These are phyloP conservation scores for Arthrobotrys entomopaga DNA, from an alignment of 2,329 filamentous ascomycete genomes.

Conservation along the genomic window DNA sequence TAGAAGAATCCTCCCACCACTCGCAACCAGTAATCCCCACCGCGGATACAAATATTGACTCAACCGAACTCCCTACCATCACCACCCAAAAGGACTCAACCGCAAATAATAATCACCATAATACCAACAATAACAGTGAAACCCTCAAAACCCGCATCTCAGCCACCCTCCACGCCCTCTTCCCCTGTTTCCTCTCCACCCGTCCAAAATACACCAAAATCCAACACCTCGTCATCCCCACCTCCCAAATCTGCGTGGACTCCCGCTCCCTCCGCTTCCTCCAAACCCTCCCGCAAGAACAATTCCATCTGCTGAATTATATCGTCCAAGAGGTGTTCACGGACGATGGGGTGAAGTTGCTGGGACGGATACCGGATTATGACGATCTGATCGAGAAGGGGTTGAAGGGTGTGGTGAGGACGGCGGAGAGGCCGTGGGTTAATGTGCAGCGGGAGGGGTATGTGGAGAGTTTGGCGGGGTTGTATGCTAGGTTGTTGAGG, in stretches of 20 bases:
- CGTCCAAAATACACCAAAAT: constrained; percentile 45
- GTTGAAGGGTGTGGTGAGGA: constrained; percentile 23
- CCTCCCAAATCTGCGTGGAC: constrained; percentile 36
- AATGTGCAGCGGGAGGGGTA: constrained; percentile 21
- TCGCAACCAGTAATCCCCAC: too few species aligned
- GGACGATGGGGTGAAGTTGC: constrained; percentile 38
- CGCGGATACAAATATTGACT: too few species aligned
- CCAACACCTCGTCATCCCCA: constrained; percentile 41
- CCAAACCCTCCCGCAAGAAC: constrained; percentile 22
- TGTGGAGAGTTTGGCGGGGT: constrained; percentile 41
- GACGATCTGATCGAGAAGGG: constrained; percentile 35
- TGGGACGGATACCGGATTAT: constrained; percentile 41
- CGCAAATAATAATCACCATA: too few species aligned
- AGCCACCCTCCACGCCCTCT: background rate
- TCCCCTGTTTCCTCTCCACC: constrained; percentile 34
- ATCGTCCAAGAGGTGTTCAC: constrained; percentile 51
- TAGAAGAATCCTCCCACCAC: too few species aligned
- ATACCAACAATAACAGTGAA: background rate
- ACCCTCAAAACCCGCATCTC: background rate
- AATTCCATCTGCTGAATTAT: constrained; percentile 35
- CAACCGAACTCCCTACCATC: too few species aligned
- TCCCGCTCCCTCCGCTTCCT: constrained; percentile 30
- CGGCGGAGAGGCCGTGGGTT: constrained; percentile 26
- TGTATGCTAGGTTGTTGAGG: constrained; percentile 39
- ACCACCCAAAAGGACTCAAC: too few species aligned